Percentiles rank a stretch among this genome's conserved stretches.
phyloP scores from a whole-genome alignment of 352 stramenopile genomes.

The Plasmopara muralis region DNA sequence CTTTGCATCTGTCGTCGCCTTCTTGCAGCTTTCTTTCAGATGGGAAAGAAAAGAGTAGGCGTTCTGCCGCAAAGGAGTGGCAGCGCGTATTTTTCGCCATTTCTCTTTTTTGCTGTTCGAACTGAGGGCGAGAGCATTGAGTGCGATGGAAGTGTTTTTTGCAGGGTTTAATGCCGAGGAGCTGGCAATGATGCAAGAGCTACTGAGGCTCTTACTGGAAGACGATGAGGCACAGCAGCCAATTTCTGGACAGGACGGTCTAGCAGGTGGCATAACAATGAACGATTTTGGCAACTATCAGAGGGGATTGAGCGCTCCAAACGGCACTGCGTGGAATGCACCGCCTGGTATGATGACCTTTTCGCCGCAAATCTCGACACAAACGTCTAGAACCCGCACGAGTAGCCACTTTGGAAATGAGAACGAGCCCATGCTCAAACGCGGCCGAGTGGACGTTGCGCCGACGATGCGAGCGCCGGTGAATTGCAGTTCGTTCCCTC shows the following conservation, averaged over 20 bases:
- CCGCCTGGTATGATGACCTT: constrained; percentile 12
- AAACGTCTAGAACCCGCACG: constrained; percentile 17
- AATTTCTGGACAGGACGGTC: constrained; percentile 15
- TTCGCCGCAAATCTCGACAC: constrained; percentile 9
- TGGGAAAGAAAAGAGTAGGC: constrained; percentile 9
- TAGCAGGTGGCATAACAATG: constrained; percentile 7
- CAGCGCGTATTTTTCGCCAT: constrained; percentile 8
- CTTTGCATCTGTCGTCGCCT: constrained; percentile 16
- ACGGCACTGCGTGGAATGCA: constrained; percentile 18
- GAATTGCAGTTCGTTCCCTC: constrained; percentile 16
- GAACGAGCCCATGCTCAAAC: constrained; percentile 28
- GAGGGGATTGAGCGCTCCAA: constrained; percentile 8
- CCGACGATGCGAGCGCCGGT: constrained; percentile 17
- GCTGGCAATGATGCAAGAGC: constrained; percentile 35
- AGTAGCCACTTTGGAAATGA: constrained; percentile 29
- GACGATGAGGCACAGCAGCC: constrained; percentile 27
- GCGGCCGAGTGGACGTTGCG: constrained; percentile 19
- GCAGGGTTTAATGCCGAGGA: constrained; percentile 35
- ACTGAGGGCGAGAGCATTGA: constrained; percentile 21
- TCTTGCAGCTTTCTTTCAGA: constrained; percentile 18
- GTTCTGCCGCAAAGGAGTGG: not conserved
- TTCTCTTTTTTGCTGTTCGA: constrained; percentile 24
- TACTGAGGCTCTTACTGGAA: constrained; percentile 27
- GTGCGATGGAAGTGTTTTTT: constrained; percentile 28
- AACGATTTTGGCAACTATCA: constrained; percentile 12